These are phyloP conservation scores for Cladosporium sp. DNA, from an alignment of 2,329 filamentous ascomycete species.

Conservation along the genomic window DNA sequence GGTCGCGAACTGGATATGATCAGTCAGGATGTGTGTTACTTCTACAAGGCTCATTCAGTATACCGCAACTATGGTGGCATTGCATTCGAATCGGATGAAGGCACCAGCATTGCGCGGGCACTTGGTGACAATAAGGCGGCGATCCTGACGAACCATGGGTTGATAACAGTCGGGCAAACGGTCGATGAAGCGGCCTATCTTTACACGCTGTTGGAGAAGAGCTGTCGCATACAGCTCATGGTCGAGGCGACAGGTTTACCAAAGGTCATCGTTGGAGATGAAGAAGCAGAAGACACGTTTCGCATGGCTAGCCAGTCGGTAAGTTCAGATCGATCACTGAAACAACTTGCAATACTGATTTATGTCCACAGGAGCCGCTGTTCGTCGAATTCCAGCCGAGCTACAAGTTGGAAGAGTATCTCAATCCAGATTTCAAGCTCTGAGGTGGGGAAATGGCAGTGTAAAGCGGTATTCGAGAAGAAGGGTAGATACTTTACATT, in stretches of 20 bases:
- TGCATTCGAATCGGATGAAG: slow-evolving; percentile 39
- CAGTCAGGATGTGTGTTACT: slow-evolving; percentile 37
- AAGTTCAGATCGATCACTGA: neutral
- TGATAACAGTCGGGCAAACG: slow-evolving; percentile 36
- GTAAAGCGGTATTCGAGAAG: no score
- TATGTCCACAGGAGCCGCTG: slow-evolving; percentile 29
- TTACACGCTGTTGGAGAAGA: slow-evolving; percentile 59
- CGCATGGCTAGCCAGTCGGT: slow-evolving; percentile 37
- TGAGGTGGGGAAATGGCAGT: neutral
- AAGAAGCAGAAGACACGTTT: slow-evolving; percentile 48
- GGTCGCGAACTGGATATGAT: slow-evolving; percentile 52
- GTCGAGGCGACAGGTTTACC: slow-evolving; percentile 54
- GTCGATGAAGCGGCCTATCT: slow-evolving; percentile 37
- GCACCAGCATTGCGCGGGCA: slow-evolving; percentile 34
- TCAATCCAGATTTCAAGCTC: slow-evolving; percentile 9
- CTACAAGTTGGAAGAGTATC: slow-evolving; percentile 11
- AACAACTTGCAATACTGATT: neutral
- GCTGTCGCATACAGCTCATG: slow-evolving; percentile 60
- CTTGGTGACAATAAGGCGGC: slow-evolving; percentile 34
- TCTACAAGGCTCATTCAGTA: slow-evolving; percentile 31
- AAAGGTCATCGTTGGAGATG: slow-evolving; percentile 47
- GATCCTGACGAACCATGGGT: slow-evolving; percentile 38
- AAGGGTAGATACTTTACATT: no score
- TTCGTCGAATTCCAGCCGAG: slow-evolving; percentile 44
- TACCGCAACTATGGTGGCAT: slow-evolving; percentile 42